These are phyloP conservation scores for Xerocomellus amylosporus DNA, from an alignment of 768 basidiomycete genomes.

Conservation along the genomic window DNA sequence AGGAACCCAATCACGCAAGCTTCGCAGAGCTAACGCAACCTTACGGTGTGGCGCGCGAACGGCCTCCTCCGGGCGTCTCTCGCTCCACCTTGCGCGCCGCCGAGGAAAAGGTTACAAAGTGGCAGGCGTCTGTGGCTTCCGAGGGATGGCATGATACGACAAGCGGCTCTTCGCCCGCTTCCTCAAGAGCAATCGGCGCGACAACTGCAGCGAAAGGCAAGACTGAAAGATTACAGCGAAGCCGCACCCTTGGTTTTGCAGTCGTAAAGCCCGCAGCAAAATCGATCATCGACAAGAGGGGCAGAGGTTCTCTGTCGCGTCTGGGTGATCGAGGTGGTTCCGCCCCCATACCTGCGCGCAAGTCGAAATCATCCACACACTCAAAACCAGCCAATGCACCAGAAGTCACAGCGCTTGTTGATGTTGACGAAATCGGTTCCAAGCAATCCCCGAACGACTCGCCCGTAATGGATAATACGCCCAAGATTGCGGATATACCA, in stretches of 20 bases:
- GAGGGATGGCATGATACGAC: constrained; percentile 14
- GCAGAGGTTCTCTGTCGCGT: constrained; percentile 5
- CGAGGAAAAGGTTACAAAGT: constrained; percentile 35
- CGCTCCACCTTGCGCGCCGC: constrained; percentile 28
- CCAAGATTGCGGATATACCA: constrained; percentile 35
- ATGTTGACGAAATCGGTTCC: constrained; percentile 1
- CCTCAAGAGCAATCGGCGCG: constrained; percentile 1
- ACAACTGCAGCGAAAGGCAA: constrained; percentile 16
- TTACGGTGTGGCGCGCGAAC: constrained; percentile 2
- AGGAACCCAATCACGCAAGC: not conserved
- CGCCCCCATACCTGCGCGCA: constrained; percentile 8
- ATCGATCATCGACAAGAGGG: constrained; percentile 24
- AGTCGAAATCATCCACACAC: constrained; percentile 14
- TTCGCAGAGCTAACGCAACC: not conserved
- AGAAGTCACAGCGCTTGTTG: not conserved
- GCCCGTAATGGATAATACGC: constrained; percentile 5
- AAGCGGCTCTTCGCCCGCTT: not conserved
- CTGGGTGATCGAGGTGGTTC: constrained; percentile 3
- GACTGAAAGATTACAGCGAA: constrained; percentile 14
- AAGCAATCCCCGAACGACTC: constrained; percentile 2
- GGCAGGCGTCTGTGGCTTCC: constrained; percentile 33
- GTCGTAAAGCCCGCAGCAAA: constrained; percentile 41
- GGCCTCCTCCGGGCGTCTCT: constrained; percentile 17
- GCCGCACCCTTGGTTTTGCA: constrained; percentile 39
- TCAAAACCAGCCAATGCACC: not conserved